These are phyloP conservation scores for Botrytis fragariae DNA, from an alignment of 2,329 filamentous ascomycete species.

Conservation along the genomic window DNA sequence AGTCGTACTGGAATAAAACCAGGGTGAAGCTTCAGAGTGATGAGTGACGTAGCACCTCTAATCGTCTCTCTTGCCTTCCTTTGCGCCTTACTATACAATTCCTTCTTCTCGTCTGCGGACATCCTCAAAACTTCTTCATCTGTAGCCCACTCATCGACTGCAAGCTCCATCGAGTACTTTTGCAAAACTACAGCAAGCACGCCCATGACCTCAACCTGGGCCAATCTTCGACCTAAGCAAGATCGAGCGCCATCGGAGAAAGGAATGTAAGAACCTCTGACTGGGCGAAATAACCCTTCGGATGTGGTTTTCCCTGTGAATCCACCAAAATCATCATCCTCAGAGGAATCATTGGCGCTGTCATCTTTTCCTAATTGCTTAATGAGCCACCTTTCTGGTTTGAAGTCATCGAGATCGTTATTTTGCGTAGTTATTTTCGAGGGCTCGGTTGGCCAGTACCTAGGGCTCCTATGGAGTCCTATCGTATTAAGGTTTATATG, in stretches of 20 bases:
- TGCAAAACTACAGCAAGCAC: constrained; percentile 36
- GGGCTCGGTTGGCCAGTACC: constrained; percentile 49
- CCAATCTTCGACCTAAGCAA: constrained; percentile 41
- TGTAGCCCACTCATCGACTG: constrained; percentile 34
- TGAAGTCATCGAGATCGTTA: constrained; percentile 44
- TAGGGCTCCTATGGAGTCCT: constrained; percentile 52
- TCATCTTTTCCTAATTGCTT: constrained; percentile 57
- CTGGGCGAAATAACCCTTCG: constrained; percentile 32
- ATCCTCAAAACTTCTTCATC: constrained; percentile 33
- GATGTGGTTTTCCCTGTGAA: constrained; percentile 22
- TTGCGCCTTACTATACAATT: constrained; percentile 33
- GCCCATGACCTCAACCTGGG: constrained; percentile 40
- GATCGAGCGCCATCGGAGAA: constrained; percentile 42
- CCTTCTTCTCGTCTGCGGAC: constrained; percentile 26
- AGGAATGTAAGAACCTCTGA: constrained; percentile 38
- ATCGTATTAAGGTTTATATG: constrained; percentile 47
- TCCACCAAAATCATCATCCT: constrained; percentile 17
- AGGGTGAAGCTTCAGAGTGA: constrained; percentile 69
- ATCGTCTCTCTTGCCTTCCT: constrained; percentile 46
- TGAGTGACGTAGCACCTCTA: constrained; percentile 53
- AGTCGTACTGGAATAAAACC: constrained; percentile 61
- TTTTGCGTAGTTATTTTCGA: constrained; percentile 63
- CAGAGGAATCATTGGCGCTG: constrained; percentile 11
- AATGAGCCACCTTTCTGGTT: constrained; percentile 58
- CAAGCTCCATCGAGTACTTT: constrained; percentile 34